phyloP scores from a whole-genome alignment of 257 asterid genomes.

The Solanum corneliomulleri region DNA sequence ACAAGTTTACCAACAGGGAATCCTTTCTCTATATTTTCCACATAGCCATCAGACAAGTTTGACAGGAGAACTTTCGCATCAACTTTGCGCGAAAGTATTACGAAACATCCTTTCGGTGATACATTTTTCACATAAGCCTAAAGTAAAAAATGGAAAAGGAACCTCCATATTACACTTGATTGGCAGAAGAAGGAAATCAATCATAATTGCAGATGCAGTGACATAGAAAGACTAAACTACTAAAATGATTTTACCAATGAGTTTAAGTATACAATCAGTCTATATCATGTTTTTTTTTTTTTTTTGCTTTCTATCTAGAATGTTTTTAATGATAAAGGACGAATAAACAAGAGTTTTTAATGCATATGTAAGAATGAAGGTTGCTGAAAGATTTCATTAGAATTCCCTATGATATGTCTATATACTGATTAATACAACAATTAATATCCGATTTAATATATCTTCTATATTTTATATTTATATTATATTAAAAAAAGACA shows the following conservation, averaged over 20 bases:
- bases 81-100: slow-evolving; percentile 70
- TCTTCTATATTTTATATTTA: background rate
- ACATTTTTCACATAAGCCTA: slow-evolving; percentile 84
- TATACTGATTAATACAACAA: background rate
- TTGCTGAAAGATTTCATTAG: background rate
- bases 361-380: background rate
- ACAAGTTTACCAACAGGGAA: slow-evolving; percentile 81
- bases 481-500: background rate
- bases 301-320: background rate
- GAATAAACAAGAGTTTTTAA: background rate
- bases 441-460: background rate
- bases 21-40: slow-evolving; percentile 65
- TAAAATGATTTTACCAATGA: background rate
- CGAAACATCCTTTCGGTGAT: slow-evolving; percentile 76
- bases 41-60: slow-evolving; percentile 63
- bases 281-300: background rate
- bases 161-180: background rate
- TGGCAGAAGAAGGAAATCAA: background rate
- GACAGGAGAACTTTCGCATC: slow-evolving; percentile 82
- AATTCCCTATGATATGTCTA: background rate
- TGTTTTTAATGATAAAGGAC: background rate
- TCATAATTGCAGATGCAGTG: background rate
- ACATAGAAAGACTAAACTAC: background rate
- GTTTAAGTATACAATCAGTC: background rate
- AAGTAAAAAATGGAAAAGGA: background rate